Percentiles rank a stretch among this genome's conserved stretches.
Conservation (phyloP, 2,329 filamentous ascomycete genomes). For the Waltergamsia citrina region DNA sequence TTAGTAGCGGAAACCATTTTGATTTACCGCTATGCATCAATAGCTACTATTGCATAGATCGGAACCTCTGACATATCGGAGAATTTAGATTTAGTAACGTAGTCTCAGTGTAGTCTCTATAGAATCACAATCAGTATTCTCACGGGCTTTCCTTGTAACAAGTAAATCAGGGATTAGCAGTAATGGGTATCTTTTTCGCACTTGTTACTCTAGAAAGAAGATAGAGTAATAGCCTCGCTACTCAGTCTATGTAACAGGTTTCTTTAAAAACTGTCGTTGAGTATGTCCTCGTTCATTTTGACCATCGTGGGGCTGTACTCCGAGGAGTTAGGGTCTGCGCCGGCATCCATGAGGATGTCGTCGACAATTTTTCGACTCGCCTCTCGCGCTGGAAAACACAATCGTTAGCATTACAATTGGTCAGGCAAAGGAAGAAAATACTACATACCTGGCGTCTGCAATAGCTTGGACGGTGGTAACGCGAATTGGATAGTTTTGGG, state of each 20-base stretch:
- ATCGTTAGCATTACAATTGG: slow-evolving; percentile 6
- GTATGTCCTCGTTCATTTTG: slow-evolving; percentile 52
- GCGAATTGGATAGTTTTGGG: slow-evolving; percentile 91
- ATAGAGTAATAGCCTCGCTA: not conserved
- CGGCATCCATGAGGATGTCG: slow-evolving; percentile 68
- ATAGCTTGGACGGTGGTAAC: slow-evolving; percentile 63
- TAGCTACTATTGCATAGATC: too few species aligned
- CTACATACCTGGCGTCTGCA: slow-evolving; percentile 67
- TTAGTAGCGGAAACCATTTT: too few species aligned
- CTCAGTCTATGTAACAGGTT: too few species aligned
- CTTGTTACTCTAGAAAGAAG: too few species aligned
- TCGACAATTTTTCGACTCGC: slow-evolving; percentile 75
- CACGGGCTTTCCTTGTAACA: too few species aligned
- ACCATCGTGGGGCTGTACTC: slow-evolving; percentile 58
- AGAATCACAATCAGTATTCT: too few species aligned
- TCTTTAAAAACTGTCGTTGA: slow-evolving; percentile 51
- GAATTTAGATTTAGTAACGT: too few species aligned
- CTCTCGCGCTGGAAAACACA: slow-evolving; percentile 51
- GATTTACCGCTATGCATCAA: too few species aligned
- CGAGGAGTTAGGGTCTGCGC: slow-evolving; percentile 44
- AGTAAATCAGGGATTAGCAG: too few species aligned
- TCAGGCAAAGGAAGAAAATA: not conserved
- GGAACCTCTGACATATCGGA: too few species aligned
- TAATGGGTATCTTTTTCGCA: too few species aligned
- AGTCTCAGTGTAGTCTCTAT: too few species aligned